phyloP scores from a whole-genome alignment of 257 asterid species.

The Fraxinus excelsior region DNA sequence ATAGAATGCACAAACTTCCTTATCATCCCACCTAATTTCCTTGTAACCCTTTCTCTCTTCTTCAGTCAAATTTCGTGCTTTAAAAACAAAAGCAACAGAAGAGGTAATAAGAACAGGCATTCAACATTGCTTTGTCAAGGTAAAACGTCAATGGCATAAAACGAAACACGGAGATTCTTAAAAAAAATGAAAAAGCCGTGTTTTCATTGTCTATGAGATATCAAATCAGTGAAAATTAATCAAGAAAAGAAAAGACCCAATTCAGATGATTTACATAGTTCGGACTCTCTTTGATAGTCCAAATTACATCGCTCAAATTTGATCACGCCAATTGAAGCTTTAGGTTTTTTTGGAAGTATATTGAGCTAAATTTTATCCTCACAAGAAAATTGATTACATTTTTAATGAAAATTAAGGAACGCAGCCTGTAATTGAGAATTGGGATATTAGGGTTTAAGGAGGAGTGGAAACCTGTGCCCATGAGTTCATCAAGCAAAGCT shows the following conservation, averaged over 20 bases:
- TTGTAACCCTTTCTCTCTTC: slow-evolving; percentile 86
- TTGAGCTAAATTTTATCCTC: slow-evolving; percentile 7
- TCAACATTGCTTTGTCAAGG: not conserved
- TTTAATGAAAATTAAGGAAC: not conserved
- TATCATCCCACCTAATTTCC: slow-evolving; percentile 92
- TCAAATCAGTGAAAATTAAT: not conserved
- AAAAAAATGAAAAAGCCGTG: no score
- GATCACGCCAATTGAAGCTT: slow-evolving; percentile 17
- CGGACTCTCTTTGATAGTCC: not conserved
- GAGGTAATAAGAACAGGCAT: not conserved
- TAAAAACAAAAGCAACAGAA: slow-evolving; percentile 18
- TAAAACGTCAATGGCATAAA: not conserved
- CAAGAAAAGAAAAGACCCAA: not conserved
- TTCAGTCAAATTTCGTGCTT: slow-evolving; percentile 91
- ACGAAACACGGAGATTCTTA: not conserved
- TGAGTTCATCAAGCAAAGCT: slow-evolving; percentile 39
- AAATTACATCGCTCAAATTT: slow-evolving; percentile 10
- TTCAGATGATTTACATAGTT: not conserved
- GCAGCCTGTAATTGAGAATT: not conserved
- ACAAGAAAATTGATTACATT: not conserved
- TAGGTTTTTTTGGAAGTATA: slow-evolving; percentile 6
- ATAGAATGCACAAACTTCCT: slow-evolving; percentile 83
- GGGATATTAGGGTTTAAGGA: not conserved
- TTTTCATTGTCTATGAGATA: not conserved
- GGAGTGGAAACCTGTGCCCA: slow-evolving; percentile 21